Base-by-base conservation (phyloP, 2,329 filamentous ascomycete genomes). In the Penicillium sp. region DNA sequence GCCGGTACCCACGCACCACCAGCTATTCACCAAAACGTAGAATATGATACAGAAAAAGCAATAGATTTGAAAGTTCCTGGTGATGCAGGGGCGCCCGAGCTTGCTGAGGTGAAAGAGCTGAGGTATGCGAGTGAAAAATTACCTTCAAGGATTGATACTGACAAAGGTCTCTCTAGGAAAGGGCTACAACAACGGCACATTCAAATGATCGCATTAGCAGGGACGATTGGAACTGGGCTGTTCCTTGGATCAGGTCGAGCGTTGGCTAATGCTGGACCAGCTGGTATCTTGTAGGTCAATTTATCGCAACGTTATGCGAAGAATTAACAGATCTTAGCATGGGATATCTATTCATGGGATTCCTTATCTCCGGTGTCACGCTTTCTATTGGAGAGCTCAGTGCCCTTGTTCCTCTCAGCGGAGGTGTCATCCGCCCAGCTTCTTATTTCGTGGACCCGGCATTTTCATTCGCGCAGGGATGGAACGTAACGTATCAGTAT, bases 401-500 rank as follows among this genome's bases (percentile, higher is more conserved):
- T 1, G 62, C 73, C 1, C 61, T 75, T 18, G 64, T 74, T 41
- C 74, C 75, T 6, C 62, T 74, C 2, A 71, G 61, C 7, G 75
- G 74, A 15, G 69, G 67, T 4, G 63, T 76, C 31, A 62, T 74
- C 25, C 67, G 70, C 18, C 68, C 71, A 49, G 66, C 68, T 1
- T 67, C 67, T 47, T 60, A 66, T 29, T 74, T 73, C 51, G 63
- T 73, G 7, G 73, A 76, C 44, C 72, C 71, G 4, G 72, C 73
- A 0, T 58, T 75, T 2, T 55, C 63, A 5, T 68, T 68, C 18
- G 66, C 66, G 11, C 57, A 63, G 23, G 73, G 73, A 9, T 75
- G 72, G 67, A 75, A 74, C 53, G 58, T 68, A 43, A 64, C 67
- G 29, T 68, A 72, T 59, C 55, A 56, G 4, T 64, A 62, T 53